phyloP scores from a whole-genome alignment of 225 moss, liverwort and hornwort genomes.

The Climacium dendroides region DNA sequence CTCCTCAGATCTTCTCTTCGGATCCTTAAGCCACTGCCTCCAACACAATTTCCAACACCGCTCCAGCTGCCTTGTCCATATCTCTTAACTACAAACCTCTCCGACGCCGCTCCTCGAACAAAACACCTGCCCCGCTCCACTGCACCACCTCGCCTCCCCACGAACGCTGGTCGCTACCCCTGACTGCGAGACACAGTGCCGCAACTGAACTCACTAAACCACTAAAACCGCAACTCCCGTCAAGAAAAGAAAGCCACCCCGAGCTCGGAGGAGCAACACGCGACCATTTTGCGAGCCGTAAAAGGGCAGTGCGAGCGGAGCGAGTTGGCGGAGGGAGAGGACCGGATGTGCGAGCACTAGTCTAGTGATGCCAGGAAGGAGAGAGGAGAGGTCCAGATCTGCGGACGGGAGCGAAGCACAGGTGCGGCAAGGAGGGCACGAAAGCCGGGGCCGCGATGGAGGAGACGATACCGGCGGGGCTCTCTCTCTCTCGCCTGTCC shows the following conservation, averaged over 20 bases:
- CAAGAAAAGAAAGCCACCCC: not conserved
- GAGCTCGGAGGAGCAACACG: not conserved
- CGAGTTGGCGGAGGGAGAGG: not conserved
- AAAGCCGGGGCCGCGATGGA: not conserved
- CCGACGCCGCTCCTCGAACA: not conserved
- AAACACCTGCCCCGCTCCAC: not conserved
- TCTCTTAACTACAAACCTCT: not conserved
- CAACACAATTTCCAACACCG: not conserved
- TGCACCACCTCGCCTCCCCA: not conserved
- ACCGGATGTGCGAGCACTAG: not conserved
- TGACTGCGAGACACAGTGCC: not conserved
- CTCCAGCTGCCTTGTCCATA: constrained; percentile 26
- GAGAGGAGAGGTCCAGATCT: constrained; percentile 7
- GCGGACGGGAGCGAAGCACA: not conserved
- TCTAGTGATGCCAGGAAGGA: not conserved
- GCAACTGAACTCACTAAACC: not conserved
- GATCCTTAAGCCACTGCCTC: constrained; percentile 8
- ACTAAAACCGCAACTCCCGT: not conserved
- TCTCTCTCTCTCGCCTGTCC: not conserved
- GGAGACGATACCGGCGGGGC: constrained; percentile 14
- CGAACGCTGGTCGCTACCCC: not conserved
- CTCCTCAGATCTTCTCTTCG: not conserved
- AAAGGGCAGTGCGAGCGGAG: not conserved
- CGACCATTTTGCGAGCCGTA: not conserved
- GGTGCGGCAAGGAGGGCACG: constrained; percentile 10